Base-by-base conservation (phyloP, 306 rosid species). In the Corylus heterophylla region DNA sequence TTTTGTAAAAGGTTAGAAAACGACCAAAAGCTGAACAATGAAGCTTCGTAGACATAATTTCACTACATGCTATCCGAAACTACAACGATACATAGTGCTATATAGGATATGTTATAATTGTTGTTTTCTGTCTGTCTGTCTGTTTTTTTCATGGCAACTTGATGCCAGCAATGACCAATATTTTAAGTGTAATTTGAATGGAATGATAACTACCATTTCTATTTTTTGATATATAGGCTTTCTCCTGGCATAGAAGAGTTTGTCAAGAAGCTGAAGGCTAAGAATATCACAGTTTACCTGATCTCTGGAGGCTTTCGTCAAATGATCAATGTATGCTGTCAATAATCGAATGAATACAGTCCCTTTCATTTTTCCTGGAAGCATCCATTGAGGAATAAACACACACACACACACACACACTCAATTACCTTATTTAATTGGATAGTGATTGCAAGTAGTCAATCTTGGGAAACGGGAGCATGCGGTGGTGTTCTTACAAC, bases 271-370 rank as follows among this genome's bases (percentile, higher is more conserved):
- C 85, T 95, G 80, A 91, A 86, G 89, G 94, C 91, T 62, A 89
- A 83, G 51, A 59, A 71, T 54, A 88, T 66, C 3, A 79, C 78
- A 0, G 94, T 93, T 76, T 95, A 85, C 87, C 89, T 95, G 77
- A 86, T 95, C 85, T 95, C 99, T 4, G 98, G 99, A 42, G 99
- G 99, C 80, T 95, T 95, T 81, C 92, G 98, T 27, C 97, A 91
- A 86, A 95, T 95, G 98, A 95, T 95, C 86, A 80, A 90, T 81
- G 99, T 95, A 88, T n/a, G 98, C 50, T 54, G 4, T 70, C 54
- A 64, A 63, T 54, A 31, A 56, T 55, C 29, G 25, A 67, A 67
- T 25, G 45, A 42, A 8, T 42, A 42, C 8, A 42, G 70, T 64
- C 37, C 48, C 14, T 42, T 67, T 9, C 4, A 39, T 18, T 37